phyloP scores from a whole-genome alignment of 306 rosid species.

The Elaeagnus macrophylla region DNA sequence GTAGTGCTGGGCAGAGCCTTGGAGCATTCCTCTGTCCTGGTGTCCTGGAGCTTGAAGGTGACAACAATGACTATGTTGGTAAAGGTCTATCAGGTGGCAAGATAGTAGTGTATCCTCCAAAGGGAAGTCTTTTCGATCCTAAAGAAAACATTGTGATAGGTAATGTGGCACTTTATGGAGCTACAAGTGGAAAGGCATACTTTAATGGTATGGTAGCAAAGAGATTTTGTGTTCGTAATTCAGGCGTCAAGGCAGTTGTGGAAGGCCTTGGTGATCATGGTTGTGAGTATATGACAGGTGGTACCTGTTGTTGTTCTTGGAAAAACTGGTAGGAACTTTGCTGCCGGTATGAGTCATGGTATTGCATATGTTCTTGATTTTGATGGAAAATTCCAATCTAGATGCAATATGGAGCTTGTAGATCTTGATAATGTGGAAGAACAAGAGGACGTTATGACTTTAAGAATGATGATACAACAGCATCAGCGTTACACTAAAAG shows the following conservation, averaged over 20 bases:
- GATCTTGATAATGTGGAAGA: constrained; percentile 85
- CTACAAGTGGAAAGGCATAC: constrained; percentile 98
- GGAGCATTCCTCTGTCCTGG: constrained; percentile 99
- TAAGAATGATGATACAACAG: constrained; percentile 86
- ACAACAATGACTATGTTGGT: constrained; percentile 91
- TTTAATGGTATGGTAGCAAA: constrained; percentile 99
- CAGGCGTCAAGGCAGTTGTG: constrained; percentile 90
- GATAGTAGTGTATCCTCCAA: constrained; percentile 85
- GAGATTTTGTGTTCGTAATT: constrained; percentile 94
- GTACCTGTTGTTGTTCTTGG: constrained; percentile 92
- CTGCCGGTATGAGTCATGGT: constrained; percentile 99
- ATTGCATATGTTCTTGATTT: constrained; percentile 75
- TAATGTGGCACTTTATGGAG: constrained; percentile 89
- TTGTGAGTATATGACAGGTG: constrained; percentile 99
- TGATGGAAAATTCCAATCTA: constrained; percentile 55
- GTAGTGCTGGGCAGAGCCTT: constrained; percentile 96
- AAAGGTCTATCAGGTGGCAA: constrained; percentile 97
- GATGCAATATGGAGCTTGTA: constrained; percentile 86
- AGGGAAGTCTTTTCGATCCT: constrained; percentile 73
- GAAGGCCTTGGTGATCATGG: constrained; percentile 99
- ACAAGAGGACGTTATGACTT: constrained; percentile 62
- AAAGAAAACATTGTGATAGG: constrained; percentile 89
- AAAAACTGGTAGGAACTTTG: constrained; percentile 90
- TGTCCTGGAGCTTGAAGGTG: constrained; percentile 95
- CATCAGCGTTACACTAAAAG: constrained; percentile 94